These are phyloP conservation scores for Fragaria ananassa DNA, from an alignment of 306 rosid species.

Conservation along the genomic window DNA sequence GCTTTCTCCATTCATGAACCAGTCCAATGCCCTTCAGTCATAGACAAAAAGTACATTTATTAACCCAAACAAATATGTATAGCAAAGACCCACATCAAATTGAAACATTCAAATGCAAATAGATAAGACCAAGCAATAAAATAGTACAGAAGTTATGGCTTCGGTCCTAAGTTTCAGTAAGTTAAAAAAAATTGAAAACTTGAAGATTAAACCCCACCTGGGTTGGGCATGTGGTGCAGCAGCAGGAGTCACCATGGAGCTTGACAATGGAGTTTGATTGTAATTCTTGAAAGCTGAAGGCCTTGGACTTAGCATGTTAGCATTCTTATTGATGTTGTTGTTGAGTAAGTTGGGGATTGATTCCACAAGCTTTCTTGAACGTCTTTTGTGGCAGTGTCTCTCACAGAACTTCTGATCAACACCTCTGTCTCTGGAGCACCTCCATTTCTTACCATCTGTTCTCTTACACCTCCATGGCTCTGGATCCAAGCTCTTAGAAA, in stretches of 20 bases:
- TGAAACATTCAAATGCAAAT: background rate
- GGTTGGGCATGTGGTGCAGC: constrained; percentile 25
- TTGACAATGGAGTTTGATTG: constrained; percentile 13
- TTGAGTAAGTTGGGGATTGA: constrained; percentile 19
- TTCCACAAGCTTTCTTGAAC: constrained; percentile 49
- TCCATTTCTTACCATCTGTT: constrained; percentile 43
- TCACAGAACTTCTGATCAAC: constrained; percentile 34
- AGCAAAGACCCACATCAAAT: background rate
- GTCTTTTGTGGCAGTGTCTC: constrained; percentile 34
- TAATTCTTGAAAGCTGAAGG: constrained; percentile 11
- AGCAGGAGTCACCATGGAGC: constrained; percentile 6
- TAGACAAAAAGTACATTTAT: constrained; percentile 16
- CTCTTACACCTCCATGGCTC: constrained; percentile 41
- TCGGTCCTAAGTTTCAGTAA: constrained; percentile 6
- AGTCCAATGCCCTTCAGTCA: constrained; percentile 25
- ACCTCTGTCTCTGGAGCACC: constrained; percentile 33
- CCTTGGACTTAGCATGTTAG: constrained; percentile 15
- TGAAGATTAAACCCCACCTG: constrained; percentile 21
- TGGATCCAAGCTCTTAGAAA: constrained; percentile 23
- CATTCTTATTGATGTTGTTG: constrained; percentile 20
- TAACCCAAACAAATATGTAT: background rate
- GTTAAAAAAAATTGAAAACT: background rate
- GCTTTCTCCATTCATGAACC: constrained; percentile 33
- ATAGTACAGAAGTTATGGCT: background rate
- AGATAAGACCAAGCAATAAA: constrained; percentile 16